Evolutionary conservation across 2,329 filamentous ascomycete species (phyloP), one percentile per base, ranked within the genome.

Genomic region (Trichophyton benhamiae): DNA sequence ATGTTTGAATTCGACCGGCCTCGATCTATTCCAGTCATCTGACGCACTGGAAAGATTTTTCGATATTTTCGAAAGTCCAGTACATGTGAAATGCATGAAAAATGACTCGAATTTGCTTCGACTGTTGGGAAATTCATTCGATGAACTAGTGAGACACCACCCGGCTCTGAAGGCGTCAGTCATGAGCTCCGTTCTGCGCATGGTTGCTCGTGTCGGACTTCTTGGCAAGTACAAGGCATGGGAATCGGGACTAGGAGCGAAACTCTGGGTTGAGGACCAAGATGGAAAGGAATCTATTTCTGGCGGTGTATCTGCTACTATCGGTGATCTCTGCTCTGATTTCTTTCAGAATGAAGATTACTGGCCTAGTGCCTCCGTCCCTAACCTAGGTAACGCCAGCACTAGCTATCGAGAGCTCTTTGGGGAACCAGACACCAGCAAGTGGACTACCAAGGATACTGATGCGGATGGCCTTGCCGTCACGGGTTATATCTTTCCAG

Each of bases 141-240:
- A 99, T 72, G 94, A 99, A 74, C 81, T 99, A 63, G 88, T 92
- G 59, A 86, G 94, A 46, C 94, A 99, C 71, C 94, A 99, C 68
- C 94, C 95, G 0, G 81, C 84, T 22, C 77, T 99, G 52, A 89
- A 91, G 66, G 82, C 82, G 8, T 82, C 86, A 2, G 94, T 99
- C 63, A 84, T 92, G 64, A 87, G 88, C 65, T 87, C 89, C n/a
- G 85, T 96, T 15, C 82, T 95, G 63, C 86, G 91, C 65, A 95
- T 97, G 89, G 84, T 96, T 63, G 86, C 86, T 38, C 84, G 90
- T 60, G 87, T 99, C 41, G 83, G 85, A 46, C 81, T 87, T 65
- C 77, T 96, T 25, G 90, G 87, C 65, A 83, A 83, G 58, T 79
- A 80, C 48, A 88, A 89, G 70, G 86, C 89, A 2, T 81, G 80